Evolutionary conservation across 2,329 filamentous ascomycete genomes (phyloP), one percentile per base, ranked within the genome.

Genomic region (Fusarium phyllophilum): DNA sequence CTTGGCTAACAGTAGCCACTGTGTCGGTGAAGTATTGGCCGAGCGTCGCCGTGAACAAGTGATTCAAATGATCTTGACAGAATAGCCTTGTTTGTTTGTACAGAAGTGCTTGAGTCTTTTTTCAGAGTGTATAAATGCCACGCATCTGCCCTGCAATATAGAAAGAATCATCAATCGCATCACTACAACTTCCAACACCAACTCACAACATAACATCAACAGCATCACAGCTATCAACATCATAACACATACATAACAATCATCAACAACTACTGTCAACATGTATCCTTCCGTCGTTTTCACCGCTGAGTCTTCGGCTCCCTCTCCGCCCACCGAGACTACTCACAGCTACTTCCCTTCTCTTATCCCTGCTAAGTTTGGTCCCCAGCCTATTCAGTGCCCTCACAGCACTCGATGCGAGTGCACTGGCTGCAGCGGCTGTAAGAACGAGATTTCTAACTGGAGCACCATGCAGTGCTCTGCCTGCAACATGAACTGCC

Each of bases 61-160:
- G 3, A 20, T 26, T 3, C 18, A 0, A 6, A 3, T 3, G 13
- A 15, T 17, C 5, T 26, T 8, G 18, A 22, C 3, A 22, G 4
- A 15, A 11, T 0, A 38, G 3, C 10, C 9, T 17, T 17, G 1
- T 5, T 8, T 8, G 5, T 6, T 6, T 22, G 13, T 22, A 54
- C 18, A 8, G 14, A 38, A 22, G 14, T 8, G 9, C 8, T 17
- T 14, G 17, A 6, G 3, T 15, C 9, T 6, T 26, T 17, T 26
- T 26, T 8, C n/a, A 36, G 10, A 4, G 31, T 8, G 1, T 38
- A 52, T 52, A 52, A 38, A 52, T 18, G 13, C 6, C 18, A 26
- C 12, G 9, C 10, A 24, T 36, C 17, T 36, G 18, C n/a, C 17
- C 18, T 8, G 8, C 5, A 36, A 9, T 5, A 15, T 17, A 5